Conservation (phyloP, 2,329 filamentous ascomycete genomes). For the Pseudopyricularia javanii region DNA sequence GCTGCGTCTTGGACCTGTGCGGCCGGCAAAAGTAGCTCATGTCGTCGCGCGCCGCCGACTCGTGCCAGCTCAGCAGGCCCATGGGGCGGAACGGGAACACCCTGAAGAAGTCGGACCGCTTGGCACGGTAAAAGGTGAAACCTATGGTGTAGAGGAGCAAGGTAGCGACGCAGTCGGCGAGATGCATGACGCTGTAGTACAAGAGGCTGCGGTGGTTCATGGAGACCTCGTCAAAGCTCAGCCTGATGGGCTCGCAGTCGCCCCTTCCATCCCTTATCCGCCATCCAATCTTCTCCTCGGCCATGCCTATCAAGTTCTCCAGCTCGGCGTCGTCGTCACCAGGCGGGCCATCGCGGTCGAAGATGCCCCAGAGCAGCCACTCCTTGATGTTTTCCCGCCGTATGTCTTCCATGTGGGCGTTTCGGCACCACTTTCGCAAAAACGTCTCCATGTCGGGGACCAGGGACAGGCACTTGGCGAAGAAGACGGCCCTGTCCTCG, state of each 20-base stretch:
- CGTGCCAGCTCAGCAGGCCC: neutral
- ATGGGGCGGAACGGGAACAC: constrained; percentile 8
- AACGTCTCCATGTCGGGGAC: constrained; percentile 7
- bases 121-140: constrained; percentile 9
- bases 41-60: constrained; percentile 5
- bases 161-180: constrained; percentile 3
- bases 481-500: constrained; percentile 5
- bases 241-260: constrained; percentile 7
- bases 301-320: constrained; percentile 6
- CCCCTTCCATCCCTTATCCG: constrained; percentile 5
- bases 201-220: constrained; percentile 6
- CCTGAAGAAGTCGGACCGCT: constrained; percentile 8
- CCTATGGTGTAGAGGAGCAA: constrained; percentile 4
- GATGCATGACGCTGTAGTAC: constrained; percentile 6
- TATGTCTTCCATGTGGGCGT: constrained; percentile 8
- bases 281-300: constrained; percentile 2
- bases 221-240: constrained; percentile 8
- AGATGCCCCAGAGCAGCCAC: constrained; percentile 10
- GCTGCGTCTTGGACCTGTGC: constrained; percentile 1
- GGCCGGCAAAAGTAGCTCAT: constrained; percentile 8
- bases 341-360: constrained; percentile 2
- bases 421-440: constrained; percentile 8
- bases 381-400: constrained; percentile 10
- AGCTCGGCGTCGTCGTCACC: constrained; percentile 5
- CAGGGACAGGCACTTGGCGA: constrained; percentile 1